A percentile compares a stretch with the other conserved stretches of the same genome.
phyloP scores from a whole-genome alignment of 495 filamentous ascomycete genomes.

The Penicillium cosmopolitanum region DNA sequence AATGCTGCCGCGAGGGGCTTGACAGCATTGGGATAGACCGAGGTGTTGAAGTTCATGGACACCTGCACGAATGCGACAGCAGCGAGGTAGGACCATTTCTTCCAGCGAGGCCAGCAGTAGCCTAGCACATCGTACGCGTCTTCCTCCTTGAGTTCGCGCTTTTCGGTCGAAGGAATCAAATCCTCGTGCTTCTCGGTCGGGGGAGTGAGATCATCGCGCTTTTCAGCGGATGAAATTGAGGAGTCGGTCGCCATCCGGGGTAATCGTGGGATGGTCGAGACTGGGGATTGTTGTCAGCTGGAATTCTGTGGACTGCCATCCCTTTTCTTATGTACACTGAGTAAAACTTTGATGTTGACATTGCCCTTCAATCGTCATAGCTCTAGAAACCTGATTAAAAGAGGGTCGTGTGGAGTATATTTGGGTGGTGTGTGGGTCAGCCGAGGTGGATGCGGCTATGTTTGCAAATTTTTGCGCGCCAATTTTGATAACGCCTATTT shows the following conservation, averaged over 20 bases:
- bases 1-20: slow-evolving; percentile 62
- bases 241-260: slow-evolving; percentile 3
- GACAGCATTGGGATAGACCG: slow-evolving; percentile 46
- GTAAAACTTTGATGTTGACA: neutral
- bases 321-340: slow-evolving; percentile 3
- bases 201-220: slow-evolving; percentile 4
- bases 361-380: neutral
- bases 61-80: slow-evolving; percentile 75
- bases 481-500: neutral
- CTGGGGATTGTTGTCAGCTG: neutral
- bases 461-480: neutral
- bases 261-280: neutral
- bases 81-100: slow-evolving; percentile 74
- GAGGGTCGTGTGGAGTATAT: neutral
- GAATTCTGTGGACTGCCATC: neutral
- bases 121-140: slow-evolving; percentile 68
- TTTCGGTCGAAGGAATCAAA: slow-evolving; percentile 37
- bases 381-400: slow-evolving; percentile 1
- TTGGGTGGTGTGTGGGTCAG: neutral
- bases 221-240: slow-evolving; percentile 7
- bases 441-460: neutral
- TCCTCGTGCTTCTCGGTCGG: slow-evolving; percentile 55
- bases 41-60: slow-evolving; percentile 73
- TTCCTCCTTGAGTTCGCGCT: slow-evolving; percentile 64
- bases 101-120: slow-evolving; percentile 63